phyloP scores from a whole-genome alignment of 805 yeast genomes.

The Wickerhamomyces ciferrii region DNA sequence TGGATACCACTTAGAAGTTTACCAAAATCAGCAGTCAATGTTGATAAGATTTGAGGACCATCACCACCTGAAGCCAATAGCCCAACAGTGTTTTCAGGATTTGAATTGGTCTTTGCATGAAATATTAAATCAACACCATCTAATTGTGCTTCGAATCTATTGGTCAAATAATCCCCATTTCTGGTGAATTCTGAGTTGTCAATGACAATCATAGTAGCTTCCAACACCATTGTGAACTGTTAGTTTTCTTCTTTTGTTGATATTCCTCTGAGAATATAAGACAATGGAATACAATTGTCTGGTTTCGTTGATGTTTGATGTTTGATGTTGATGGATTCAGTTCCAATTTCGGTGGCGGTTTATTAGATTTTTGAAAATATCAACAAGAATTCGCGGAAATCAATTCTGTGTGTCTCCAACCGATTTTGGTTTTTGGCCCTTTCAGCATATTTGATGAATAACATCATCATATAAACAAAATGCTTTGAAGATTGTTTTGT shows the following conservation, averaged over 20 bases:
- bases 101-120: constrained; percentile 77
- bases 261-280: too few relatives aligned
- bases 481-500: too few relatives aligned
- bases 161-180: constrained; percentile 88
- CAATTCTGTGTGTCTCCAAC: neutral
- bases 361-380: neutral
- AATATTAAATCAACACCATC: constrained; percentile 87
- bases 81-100: constrained; percentile 95
- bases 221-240: constrained; percentile 65
- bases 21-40: constrained; percentile 84
- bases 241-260: too few relatives aligned
- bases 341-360: neutral
- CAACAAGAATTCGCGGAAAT: neutral
- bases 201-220: constrained; percentile 91
- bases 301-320: too few relatives aligned
- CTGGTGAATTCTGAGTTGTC: constrained; percentile 96
- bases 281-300: too few relatives aligned
- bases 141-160: constrained; percentile 87
- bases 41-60: constrained; percentile 82
- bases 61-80: constrained; percentile 83
- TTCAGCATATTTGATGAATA: too few relatives aligned
- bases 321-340: too few relatives aligned
- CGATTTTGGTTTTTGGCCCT: neutral
- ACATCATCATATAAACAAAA: too few relatives aligned
- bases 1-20: constrained; percentile 80